Percentiles rank a stretch among this genome's conserved stretches.
Conservation (phyloP, 1,139 yeast genomes). For the Yamadazyma trypodendri region DNA sequence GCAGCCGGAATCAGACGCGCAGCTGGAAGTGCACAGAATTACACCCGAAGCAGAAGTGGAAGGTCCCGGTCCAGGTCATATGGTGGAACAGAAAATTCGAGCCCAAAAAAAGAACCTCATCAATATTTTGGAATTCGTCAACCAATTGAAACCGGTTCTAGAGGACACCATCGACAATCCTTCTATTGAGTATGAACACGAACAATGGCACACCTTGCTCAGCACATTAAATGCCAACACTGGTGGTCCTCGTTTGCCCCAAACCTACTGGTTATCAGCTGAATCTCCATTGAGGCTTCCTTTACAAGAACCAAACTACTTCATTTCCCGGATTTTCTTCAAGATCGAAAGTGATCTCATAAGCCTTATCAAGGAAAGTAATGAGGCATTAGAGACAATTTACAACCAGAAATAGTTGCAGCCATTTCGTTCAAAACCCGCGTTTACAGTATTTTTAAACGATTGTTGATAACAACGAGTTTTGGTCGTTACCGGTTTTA, state of each 20-base stretch:
- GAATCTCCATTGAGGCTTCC: slow-evolving; percentile 68
- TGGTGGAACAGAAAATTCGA: slow-evolving; percentile 5
- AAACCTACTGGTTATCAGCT: slow-evolving; percentile 53
- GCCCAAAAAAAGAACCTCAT: slow-evolving; percentile 16
- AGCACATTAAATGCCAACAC: slow-evolving; percentile 8
- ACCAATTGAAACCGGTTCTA: slow-evolving; percentile 26
- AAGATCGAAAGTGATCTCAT: slow-evolving; percentile 23
- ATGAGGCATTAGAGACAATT: slow-evolving; percentile 5
- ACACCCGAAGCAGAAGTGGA: background rate
- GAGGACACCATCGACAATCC: slow-evolving; percentile 34
- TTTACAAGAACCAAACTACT: slow-evolving; percentile 62
- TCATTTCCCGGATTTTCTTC: slow-evolving; percentile 45
- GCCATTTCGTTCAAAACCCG: no score
- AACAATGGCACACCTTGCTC: slow-evolving; percentile 32
- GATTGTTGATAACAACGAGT: no score
- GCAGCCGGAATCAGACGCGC: background rate
- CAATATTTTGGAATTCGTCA: slow-evolving; percentile 19
- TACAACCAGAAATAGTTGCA: background rate
- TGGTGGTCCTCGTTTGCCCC: background rate
- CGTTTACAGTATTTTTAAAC: no score
- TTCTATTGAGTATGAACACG: slow-evolving; percentile 28
- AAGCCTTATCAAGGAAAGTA: slow-evolving; percentile 18
- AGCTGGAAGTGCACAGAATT: background rate
- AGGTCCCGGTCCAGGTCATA: no score
- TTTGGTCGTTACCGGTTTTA: background rate